Evolutionary conservation across 2,329 filamentous ascomycete species (phyloP).

Genomic region (Monosporascus sp.): DNA sequence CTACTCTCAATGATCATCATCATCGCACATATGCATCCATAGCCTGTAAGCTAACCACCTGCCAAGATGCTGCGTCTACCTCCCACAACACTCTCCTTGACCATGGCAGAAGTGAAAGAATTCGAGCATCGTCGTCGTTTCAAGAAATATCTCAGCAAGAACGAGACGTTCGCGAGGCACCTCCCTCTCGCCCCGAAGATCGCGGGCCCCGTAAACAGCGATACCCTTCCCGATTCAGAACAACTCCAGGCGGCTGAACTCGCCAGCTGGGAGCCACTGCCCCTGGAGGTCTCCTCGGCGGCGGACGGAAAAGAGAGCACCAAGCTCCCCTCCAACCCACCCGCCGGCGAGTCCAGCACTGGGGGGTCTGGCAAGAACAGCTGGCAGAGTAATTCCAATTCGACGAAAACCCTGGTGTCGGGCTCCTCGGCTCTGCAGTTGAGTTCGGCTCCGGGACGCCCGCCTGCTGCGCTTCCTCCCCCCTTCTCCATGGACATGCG

Average conservation of each 20-base stretch:
- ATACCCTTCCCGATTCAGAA: not conserved
- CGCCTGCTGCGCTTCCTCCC: slow-evolving; percentile 20
- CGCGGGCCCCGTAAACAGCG: not conserved
- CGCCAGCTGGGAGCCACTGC: not conserved
- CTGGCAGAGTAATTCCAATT: not conserved
- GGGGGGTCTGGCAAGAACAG: not conserved
- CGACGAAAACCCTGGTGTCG: slow-evolving; percentile 9
- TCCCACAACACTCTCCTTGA: slow-evolving; percentile 34
- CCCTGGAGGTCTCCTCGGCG: not conserved
- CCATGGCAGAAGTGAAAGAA: slow-evolving; percentile 37
- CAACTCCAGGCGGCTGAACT: not conserved
- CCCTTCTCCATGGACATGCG: slow-evolving; percentile 23
- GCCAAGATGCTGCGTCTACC: slow-evolving; percentile 36
- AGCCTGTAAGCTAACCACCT: not conserved
- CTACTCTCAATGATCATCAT: not conserved
- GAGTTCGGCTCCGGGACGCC: slow-evolving; percentile 7
- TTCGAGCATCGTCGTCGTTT: slow-evolving; percentile 29
- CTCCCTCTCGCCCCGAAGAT: slow-evolving; percentile 13
- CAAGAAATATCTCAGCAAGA: slow-evolving; percentile 27
- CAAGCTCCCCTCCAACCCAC: too few species aligned
- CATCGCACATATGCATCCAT: too few species aligned
- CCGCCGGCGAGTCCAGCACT: too few species aligned
- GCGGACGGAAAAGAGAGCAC: not conserved
- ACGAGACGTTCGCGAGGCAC: slow-evolving; percentile 13
- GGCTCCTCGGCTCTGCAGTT: slow-evolving; percentile 9